Percentiles rank a stretch among this genome's conserved stretches.
Evolutionary conservation across 306 rosid genomes (phyloP).

Genomic region (Mucuna pruriens): DNA sequence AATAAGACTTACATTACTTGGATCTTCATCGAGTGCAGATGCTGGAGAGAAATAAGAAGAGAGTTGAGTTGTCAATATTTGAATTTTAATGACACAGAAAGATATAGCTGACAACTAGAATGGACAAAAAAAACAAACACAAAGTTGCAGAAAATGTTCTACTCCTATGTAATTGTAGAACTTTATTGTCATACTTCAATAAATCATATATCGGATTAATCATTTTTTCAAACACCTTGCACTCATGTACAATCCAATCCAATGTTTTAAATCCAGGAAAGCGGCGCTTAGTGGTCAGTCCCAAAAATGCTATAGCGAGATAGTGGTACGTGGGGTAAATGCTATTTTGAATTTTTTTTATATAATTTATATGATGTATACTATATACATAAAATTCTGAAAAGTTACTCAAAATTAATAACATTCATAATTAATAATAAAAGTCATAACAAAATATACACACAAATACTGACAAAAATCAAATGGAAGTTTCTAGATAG

Average conservation of each 20-base stretch:
- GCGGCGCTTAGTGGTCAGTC: too few species aligned
- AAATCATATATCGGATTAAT: conserved; percentile 16
- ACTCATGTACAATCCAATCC: conserved; percentile 15
- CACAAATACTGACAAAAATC: too few species aligned
- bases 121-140: conserved; percentile 11
- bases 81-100: background rate
- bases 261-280: too few species aligned
- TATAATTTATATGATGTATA: too few species aligned
- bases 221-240: conserved; percentile 36
- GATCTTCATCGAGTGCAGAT: background rate
- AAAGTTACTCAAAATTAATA: too few species aligned
- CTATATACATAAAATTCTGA: too few species aligned
- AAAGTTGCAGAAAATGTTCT: conserved; percentile 6
- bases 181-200: background rate
- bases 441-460: too few species aligned
- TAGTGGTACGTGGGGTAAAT: too few species aligned
- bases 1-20: background rate
- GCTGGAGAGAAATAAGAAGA: background rate
- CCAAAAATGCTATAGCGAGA: too few species aligned
- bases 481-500: too few species aligned
- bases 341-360: too few species aligned
- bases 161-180: background rate
- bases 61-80: background rate
- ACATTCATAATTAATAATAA: too few species aligned
- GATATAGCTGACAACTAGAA: background rate